A percentile compares a stretch with the other conserved stretches of the same genome.
phyloP scores from a whole-genome alignment of 306 rosid species.

The Clitoria ternatea region DNA sequence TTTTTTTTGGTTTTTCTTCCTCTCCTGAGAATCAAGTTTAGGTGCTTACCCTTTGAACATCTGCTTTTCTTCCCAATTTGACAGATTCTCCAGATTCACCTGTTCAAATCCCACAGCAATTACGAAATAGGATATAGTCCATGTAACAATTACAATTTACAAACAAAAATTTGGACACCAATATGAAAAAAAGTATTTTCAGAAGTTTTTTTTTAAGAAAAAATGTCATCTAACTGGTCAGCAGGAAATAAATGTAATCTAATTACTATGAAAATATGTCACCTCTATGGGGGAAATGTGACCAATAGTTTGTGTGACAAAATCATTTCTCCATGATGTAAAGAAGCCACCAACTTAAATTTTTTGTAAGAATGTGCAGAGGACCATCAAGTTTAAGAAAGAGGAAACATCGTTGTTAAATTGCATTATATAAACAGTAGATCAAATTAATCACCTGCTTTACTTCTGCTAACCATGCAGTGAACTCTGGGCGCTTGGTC shows the following conservation, averaged over 20 bases:
- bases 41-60: conserved; percentile 82
- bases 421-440: conserved; percentile 6
- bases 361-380: background rate
- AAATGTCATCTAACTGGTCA: background rate
- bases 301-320: background rate
- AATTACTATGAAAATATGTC: background rate
- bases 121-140: background rate
- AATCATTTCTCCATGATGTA: background rate
- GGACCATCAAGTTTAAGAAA: background rate
- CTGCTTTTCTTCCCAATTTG: conserved; percentile 99
- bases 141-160: conserved; percentile 4
- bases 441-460: conserved; percentile 58
- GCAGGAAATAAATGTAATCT: background rate
- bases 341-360: background rate
- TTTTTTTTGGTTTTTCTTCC: background rate
- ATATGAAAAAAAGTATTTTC: background rate
- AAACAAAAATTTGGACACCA: background rate
- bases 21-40: background rate
- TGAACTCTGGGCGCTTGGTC: conserved; percentile 95
- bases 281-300: conserved; percentile 5
- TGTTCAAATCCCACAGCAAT: conserved; percentile 32
- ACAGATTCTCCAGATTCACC: conserved; percentile 81
- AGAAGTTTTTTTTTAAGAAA: background rate
- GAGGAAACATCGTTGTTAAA: background rate
- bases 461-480: conserved; percentile 95